Base-by-base conservation (phyloP, 1,284 basidiomycete genomes). In the Pholiota adiposa region DNA sequence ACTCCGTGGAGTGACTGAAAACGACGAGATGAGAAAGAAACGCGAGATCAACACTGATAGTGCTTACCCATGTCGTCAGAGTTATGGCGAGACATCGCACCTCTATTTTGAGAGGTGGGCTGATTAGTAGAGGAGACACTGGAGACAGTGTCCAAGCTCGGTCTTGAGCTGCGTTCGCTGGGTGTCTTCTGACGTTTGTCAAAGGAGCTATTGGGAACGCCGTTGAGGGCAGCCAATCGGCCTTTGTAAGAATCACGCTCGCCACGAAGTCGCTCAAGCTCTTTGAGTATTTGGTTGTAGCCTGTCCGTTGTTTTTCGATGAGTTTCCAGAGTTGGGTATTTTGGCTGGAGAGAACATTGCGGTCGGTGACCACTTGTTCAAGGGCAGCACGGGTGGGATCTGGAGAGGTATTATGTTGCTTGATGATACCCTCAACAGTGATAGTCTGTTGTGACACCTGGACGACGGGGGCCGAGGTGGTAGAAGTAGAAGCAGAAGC, bases 261-360 rank as follows among this genome's bases (percentile, higher is more conserved):
- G 19, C 79, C 78, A 16, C 93, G 83, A 55, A 96, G 83, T 46
- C 94, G 85, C 64, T 95, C 93, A 44, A 92, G 78, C 64, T 93
- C 90, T 75, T 89, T 91, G 71, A 90, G 77, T 55, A 90, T 83
- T 60, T 90, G 85, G 62, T 82, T 85, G 69, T 92, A 90, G 6
- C 84, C 88, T 36, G 83, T 73, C 54, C 89, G 82, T 68, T 94
- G 92, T 73, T 94, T 94, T 81, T 96, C 94, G 72, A 96, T 89
- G 62, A 96, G 82, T 74, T 94, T 95, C 94, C 94, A 96, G 29
- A 96, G 83, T 75, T 95, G 93, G 5, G 88, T 79, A 73, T 96
- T 96, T 77, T 96, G 94, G 8, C 85, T 75, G 36, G 89, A 87
- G 54, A 95, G 82, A 36, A 77, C 74, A 71, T 95, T 95, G 65